phyloP scores from a whole-genome alignment of 176 grass and related monocot species.

The Panicum miliaceum region DNA sequence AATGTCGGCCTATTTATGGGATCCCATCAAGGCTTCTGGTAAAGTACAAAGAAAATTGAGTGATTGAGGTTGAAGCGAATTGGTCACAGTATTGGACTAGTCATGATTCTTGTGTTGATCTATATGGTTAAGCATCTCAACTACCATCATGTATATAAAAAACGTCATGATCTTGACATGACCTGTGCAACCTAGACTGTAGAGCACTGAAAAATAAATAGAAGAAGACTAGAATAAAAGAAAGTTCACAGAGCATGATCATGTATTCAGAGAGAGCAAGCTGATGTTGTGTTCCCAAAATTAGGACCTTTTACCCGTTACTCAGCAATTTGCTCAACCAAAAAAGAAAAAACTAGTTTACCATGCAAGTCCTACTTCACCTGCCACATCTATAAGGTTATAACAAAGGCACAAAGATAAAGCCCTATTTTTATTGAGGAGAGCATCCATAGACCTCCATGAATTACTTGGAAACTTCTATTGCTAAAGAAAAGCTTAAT shows the following conservation, averaged over 20 bases:
- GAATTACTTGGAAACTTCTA: constrained; percentile 28
- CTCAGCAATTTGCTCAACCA: constrained; percentile 4
- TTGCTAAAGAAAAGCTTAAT: constrained; percentile 17
- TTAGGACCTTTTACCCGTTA: background rate
- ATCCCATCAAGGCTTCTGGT: constrained; percentile 27
- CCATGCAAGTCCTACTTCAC: constrained; percentile 21
- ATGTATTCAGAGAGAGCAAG: constrained; percentile 6
- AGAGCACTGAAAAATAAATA: constrained; percentile 36
- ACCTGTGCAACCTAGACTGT: constrained; percentile 13
- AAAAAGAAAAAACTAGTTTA: background rate
- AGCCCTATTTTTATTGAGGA: background rate
- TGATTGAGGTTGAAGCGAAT: constrained; percentile 46
- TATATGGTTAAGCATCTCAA: constrained; percentile 58
- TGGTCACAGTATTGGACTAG: constrained; percentile 58
- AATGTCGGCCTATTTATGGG: constrained; percentile 51
- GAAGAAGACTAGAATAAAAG: constrained; percentile 16
- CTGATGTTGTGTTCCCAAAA: background rate
- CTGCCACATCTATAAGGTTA: background rate
- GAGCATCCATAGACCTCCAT: constrained; percentile 3
- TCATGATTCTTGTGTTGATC: constrained; percentile 78
- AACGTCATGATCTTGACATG: constrained; percentile 83
- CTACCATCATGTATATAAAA: constrained; percentile 57
- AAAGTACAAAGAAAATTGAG: constrained; percentile 40
- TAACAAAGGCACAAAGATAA: background rate
- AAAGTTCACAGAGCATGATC: constrained; percentile 27